phyloP scores from a whole-genome alignment of 1,139 yeast species.

The Candida buenavistaensis region DNA sequence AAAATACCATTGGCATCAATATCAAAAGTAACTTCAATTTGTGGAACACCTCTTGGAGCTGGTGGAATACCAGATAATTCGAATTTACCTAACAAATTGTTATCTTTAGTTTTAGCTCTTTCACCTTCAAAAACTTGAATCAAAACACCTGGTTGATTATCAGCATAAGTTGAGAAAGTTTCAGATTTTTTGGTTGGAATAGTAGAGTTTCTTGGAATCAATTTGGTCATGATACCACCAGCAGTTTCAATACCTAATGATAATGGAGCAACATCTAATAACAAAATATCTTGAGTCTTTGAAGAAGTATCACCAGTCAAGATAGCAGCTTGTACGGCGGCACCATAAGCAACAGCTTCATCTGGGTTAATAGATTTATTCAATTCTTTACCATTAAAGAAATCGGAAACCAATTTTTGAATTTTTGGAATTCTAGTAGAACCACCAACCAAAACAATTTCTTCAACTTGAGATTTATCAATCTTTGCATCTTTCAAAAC shows the following conservation, averaged over 20 bases:
- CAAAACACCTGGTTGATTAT: conserved; percentile 93
- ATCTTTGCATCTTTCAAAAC: conserved; percentile 43
- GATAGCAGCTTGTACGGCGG: conserved; percentile 47
- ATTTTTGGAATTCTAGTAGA: conserved; percentile 48
- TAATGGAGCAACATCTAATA: conserved; percentile 90
- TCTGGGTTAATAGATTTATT: conserved; percentile 47
- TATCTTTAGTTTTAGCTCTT: conserved; percentile 92
- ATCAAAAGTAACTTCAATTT: conserved; percentile 91
- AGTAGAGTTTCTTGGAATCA: conserved; percentile 93
- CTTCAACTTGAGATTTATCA: conserved; percentile 41
- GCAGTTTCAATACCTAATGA: conserved; percentile 95
- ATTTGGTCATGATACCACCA: conserved; percentile 96
- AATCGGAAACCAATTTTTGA: conserved; percentile 44
- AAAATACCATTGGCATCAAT: conserved; percentile 93
- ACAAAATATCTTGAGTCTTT: conserved; percentile 74
- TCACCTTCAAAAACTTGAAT: conserved; percentile 97
- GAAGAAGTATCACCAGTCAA: conserved; percentile 86
- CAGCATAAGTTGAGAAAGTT: conserved; percentile 93
- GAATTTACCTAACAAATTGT: conserved; percentile 91
- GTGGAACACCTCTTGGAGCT: conserved; percentile 97
- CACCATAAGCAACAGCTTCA: conserved; percentile 48
- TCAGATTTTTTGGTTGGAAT: conserved; percentile 96
- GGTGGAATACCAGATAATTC: conserved; percentile 95
- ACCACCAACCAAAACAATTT: conserved; percentile 46
- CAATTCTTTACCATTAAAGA: conserved; percentile 47